These are phyloP conservation scores for Eustoma russellianum DNA, from an alignment of 257 asterid genomes.

Conservation along the genomic window DNA sequence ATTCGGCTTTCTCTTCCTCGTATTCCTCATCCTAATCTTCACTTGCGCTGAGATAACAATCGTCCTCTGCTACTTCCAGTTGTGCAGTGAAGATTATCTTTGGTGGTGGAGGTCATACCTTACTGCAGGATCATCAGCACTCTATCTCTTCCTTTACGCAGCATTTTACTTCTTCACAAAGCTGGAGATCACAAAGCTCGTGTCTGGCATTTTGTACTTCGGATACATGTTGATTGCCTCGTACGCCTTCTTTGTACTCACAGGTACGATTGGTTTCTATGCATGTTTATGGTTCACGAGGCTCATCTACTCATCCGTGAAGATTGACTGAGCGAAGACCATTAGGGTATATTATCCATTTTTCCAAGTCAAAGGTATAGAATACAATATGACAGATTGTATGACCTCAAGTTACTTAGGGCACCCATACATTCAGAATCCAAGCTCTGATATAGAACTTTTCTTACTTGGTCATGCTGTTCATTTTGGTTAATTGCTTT, in stretches of 20 bases:
- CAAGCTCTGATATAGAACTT: no score
- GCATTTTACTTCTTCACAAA: conserved; percentile 84
- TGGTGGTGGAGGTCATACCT: conserved; percentile 95
- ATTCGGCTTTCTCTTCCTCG: conserved; percentile 78
- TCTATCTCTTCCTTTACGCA: conserved; percentile 71
- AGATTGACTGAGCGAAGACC: conserved; percentile 45
- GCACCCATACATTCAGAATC: no score
- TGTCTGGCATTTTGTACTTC: conserved; percentile 67
- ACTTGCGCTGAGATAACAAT: conserved; percentile 87
- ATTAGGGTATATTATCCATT: no score
- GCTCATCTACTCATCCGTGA: conserved; percentile 85
- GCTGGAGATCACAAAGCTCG: conserved; percentile 76
- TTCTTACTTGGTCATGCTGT: no score
- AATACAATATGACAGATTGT: no score
- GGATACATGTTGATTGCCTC: conserved; percentile 92
- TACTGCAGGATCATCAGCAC: conserved; percentile 65
- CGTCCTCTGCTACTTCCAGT: conserved; percentile 89
- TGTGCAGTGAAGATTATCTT: conserved; percentile 84
- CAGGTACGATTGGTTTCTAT: conserved; percentile 81
- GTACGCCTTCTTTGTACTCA: conserved; percentile 72
- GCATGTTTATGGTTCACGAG: conserved; percentile 90
- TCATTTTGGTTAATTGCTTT: no score
- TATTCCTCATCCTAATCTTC: conserved; percentile 61
- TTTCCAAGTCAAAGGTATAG: background rate
- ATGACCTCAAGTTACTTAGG: no score